These are phyloP conservation scores for Tetradesmus obliquus DNA, from an alignment of 139 green algal species.

Conservation along the genomic window DNA sequence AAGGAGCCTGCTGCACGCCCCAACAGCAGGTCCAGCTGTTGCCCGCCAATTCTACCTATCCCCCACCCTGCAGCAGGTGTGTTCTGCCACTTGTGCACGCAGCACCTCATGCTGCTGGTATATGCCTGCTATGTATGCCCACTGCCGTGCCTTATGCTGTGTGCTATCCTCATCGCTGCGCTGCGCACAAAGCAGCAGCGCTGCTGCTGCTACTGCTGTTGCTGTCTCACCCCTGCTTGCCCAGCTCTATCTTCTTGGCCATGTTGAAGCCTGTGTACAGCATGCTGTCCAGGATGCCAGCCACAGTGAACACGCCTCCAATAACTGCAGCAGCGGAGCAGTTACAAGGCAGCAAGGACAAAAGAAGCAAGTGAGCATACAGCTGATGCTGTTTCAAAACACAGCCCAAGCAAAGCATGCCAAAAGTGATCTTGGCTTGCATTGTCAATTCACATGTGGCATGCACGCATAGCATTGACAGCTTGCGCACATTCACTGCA, in stretches of 20 bases:
- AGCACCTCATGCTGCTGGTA: neutral
- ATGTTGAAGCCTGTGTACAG: constrained; percentile 73
- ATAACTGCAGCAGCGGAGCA: constrained; percentile 38
- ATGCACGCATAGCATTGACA: no score
- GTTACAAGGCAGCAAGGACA: neutral
- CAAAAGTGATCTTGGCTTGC: no score
- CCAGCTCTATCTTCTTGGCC: constrained; percentile 84
- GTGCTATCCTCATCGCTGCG: neutral
- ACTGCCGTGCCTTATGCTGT: neutral
- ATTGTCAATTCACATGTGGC: no score
- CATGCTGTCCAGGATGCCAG: constrained; percentile 88
- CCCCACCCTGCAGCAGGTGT: neutral
- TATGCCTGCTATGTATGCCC: neutral
- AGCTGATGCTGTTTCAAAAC: neutral
- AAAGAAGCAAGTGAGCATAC: neutral
- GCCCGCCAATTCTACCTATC: neutral
- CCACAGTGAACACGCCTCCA: constrained; percentile 92
- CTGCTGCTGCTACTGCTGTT: neutral
- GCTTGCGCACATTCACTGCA: no score
- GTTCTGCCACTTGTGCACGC: neutral
- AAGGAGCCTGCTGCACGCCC: neutral
- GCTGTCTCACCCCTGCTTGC: constrained; percentile 71
- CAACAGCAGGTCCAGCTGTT: neutral
- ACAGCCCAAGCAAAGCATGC: neutral
- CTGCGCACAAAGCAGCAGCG: neutral